phyloP scores from a whole-genome alignment of 2,329 filamentous ascomycete genomes.

The Fusarium circinatum region DNA sequence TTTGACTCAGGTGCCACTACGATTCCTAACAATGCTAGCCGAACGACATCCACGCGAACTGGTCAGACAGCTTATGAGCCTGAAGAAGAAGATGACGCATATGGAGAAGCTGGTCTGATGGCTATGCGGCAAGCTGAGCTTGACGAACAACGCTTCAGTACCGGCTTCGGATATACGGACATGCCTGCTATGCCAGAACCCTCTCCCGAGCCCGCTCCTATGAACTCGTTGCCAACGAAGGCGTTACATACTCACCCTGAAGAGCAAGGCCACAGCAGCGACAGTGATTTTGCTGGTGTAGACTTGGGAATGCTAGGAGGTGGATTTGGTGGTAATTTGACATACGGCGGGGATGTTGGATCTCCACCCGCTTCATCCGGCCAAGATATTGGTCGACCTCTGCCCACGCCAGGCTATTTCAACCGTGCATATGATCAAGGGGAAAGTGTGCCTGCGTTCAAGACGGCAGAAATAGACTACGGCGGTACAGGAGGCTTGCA shows the following conservation, averaged over 20 bases:
- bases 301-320: slow-evolving; percentile 81
- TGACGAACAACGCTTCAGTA: slow-evolving; percentile 68
- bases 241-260: slow-evolving; percentile 60
- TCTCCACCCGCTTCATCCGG: slow-evolving; percentile 54
- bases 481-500: slow-evolving; percentile 90
- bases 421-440: slow-evolving; percentile 42
- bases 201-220: slow-evolving; percentile 29
- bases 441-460: slow-evolving; percentile 54
- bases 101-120: slow-evolving; percentile 84
- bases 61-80: slow-evolving; percentile 41
- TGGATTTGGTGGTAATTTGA: slow-evolving; percentile 67
- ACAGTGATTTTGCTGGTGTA: slow-evolving; percentile 75
- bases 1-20: slow-evolving; percentile 64
- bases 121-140: slow-evolving; percentile 87
- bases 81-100: slow-evolving; percentile 79
- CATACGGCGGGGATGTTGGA: slow-evolving; percentile 61
- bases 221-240: slow-evolving; percentile 52
- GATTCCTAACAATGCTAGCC: slow-evolving; percentile 41
- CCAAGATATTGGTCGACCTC: slow-evolving; percentile 58
- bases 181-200: slow-evolving; percentile 45
- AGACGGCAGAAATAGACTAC: slow-evolving; percentile 81
- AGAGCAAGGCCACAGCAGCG: slow-evolving; percentile 65
- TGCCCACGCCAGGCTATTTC: slow-evolving; percentile 58
- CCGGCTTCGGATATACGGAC: slow-evolving; percentile 47
- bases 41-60: slow-evolving; percentile 35